Evolutionary conservation across 163 green algal genomes (phyloP).

Genomic region (Volvox carteri): DNA sequence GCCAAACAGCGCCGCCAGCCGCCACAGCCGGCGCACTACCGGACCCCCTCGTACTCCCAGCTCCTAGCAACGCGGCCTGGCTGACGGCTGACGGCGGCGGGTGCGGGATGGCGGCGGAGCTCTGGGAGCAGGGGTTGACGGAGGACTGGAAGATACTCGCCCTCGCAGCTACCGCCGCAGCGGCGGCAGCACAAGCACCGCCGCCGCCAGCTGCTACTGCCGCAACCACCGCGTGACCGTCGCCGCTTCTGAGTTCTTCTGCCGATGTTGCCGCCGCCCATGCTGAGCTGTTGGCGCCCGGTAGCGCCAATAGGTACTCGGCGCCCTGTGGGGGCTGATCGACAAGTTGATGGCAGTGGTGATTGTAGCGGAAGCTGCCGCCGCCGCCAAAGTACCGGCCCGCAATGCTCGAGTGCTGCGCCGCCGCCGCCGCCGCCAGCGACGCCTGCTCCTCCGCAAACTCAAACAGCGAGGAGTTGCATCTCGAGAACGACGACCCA

Average conservation of each 20-base stretch:
- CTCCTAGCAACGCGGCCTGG: neutral
- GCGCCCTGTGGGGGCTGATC: too few species aligned
- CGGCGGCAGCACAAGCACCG: too few species aligned
- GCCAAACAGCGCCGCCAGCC: too few species aligned
- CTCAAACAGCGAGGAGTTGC: constrained; percentile 28
- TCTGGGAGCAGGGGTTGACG: neutral
- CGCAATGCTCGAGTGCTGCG: too few species aligned
- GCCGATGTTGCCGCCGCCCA: neutral
- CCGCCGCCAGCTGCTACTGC: neutral
- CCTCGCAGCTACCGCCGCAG: neutral
- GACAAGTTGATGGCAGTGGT: too few species aligned
- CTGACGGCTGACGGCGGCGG: constrained; percentile 12
- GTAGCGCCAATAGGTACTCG: constrained; percentile 1
- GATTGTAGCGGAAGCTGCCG: too few species aligned
- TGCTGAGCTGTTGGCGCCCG: neutral
- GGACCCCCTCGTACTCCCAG: too few species aligned
- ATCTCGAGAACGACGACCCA: neutral
- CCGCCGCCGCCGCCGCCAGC: neutral
- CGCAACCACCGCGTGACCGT: neutral
- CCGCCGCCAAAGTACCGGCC: neutral
- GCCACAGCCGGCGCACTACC: too few species aligned
- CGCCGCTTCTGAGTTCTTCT: too few species aligned
- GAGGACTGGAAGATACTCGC: neutral
- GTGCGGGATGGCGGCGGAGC: neutral
- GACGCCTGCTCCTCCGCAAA: constrained; percentile 37